Base-by-base conservation (phyloP, 2,329 filamentous ascomycete species). In the Botryotinia convoluta region DNA sequence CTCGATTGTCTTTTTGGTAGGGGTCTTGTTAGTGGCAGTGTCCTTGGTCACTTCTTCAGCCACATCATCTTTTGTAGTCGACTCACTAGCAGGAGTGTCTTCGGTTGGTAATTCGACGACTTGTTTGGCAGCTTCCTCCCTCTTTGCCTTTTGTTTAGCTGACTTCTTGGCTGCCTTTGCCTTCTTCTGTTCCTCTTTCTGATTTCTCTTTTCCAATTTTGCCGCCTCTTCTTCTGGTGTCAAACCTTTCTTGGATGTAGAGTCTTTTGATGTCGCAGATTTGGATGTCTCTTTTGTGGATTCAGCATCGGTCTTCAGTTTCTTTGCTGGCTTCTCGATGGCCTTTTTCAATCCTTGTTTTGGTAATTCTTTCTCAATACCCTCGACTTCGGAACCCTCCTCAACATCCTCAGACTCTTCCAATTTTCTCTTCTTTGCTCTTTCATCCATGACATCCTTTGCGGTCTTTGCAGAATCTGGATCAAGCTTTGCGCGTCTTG, bases 361-460 rank as follows among this genome's bases (percentile, higher is more conserved):
- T 3, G 92, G 92, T 76, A 85, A 84, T 81, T 92, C 90, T 72
- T 83, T 83, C 74, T 89, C 87, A 63, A 91, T 84, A 18, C 88
- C 89, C 51, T 83, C 84, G 51, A 68, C 69, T 32, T 73, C 74
- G 6, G 72, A 57, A 26, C 48, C 68, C n/a, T 71, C 72, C 37
- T 75, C 74, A 7, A 86, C 81, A n/a, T 85, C 82, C 72, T 87
- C 86, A 73, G 90, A 84, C 76, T 92, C 89, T 71, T 90, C 88
- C 42, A 92, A 86, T 84, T 97, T 97, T 74, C 94, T 89, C 85
- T 97, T 97, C 79, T 93, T 94, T 61, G 87, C 89, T 72, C 88
- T 85, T 81, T 97, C 95, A 77, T 97, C 94, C 89, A 97, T 92
- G 75, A 98, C 90, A 82, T 98, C 95, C 82, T 97, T 95, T 75